Conservation (phyloP, 768 basidiomycete genomes). For the Lactifluus pinguis region DNA sequence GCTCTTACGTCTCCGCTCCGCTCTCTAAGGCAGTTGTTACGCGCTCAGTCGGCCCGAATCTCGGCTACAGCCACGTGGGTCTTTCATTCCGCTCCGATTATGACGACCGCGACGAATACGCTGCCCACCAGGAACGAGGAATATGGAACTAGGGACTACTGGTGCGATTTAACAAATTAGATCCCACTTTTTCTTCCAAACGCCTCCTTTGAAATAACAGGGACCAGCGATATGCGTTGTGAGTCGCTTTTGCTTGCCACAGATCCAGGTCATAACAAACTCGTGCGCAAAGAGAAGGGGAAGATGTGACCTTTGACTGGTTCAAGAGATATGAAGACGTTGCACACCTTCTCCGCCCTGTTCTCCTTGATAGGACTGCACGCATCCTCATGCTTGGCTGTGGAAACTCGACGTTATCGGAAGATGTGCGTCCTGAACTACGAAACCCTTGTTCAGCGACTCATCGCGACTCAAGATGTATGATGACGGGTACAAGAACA, state of each 20-base stretch:
- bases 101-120: constrained; percentile 12
- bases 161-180: constrained; percentile 33
- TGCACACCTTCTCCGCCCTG: constrained; percentile 46
- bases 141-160: constrained; percentile 60
- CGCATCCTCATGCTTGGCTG: constrained; percentile 76
- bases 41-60: background rate
- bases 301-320: constrained; percentile 70
- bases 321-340: constrained; percentile 77
- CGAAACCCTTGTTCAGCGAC: background rate
- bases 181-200: background rate
- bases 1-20: background rate
- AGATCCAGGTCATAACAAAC: background rate
- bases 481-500: constrained; percentile 75
- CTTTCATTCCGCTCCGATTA: background rate
- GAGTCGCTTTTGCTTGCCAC: constrained; percentile 18
- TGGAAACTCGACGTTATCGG: constrained; percentile 73
- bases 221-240: constrained; percentile 66
- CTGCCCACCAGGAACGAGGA: constrained; percentile 60
- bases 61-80: background rate
- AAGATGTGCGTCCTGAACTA: constrained; percentile 41
- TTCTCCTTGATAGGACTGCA: constrained; percentile 52
- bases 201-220: constrained; percentile 26
- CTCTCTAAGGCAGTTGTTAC: background rate
- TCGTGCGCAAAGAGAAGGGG: constrained; percentile 38
- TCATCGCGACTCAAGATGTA: constrained; percentile 50